Evolutionary conservation across 768 basidiomycete species (phyloP), one percentile per base, ranked within the genome.

Genomic region (Pseudohyphozyma bogoriensis): DNA sequence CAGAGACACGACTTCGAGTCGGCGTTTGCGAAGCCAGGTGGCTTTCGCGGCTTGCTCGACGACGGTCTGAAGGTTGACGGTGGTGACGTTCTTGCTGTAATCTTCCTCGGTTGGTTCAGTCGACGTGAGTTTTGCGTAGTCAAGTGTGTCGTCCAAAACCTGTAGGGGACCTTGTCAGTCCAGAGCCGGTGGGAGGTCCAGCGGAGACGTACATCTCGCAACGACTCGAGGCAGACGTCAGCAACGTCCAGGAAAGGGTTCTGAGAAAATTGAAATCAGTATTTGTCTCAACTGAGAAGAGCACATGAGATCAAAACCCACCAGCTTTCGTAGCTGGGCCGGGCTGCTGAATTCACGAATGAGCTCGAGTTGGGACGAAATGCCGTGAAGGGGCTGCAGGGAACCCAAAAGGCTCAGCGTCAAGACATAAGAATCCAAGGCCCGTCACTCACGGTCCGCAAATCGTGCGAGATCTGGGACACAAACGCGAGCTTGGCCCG

Each of bases 381-480:
- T 9, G n/a, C 42, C 22, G 42, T 24, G 2, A 3, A 44, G 5
- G 40, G 15, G 6, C 40, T 6, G 22, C 26, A 6, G 7, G 42
- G 9, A 20, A 16, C 42, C 5, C 42, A n/a, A 22, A 20, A 24
- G 2, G 16, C 12, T 2, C 7, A n/a, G 42, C 22, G 22, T 39
- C 20, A 20, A 39, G 37, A 39, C 22, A 42, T 16, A 42, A 16
- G 18, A 6, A 8, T 22, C 42, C 47, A n/a, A n/a, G n/a, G n/a
- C n/a, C n/a, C n/a, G n/a, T n/a, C n/a, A n/a, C n/a, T n/a, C n/a
- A n/a, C n/a, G 3, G 70, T 73, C 4, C 70, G 55, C 15, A 73
- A 56, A 42, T 72, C 72, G 51, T 72, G 72, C 36, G 57, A 60
- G 46, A 72, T 70, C 24, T 70, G 71, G 1, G 68, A 69, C 8